Base-by-base conservation (phyloP, 345 rosid genomes). In the Erysimum cheiranthoides region DNA sequence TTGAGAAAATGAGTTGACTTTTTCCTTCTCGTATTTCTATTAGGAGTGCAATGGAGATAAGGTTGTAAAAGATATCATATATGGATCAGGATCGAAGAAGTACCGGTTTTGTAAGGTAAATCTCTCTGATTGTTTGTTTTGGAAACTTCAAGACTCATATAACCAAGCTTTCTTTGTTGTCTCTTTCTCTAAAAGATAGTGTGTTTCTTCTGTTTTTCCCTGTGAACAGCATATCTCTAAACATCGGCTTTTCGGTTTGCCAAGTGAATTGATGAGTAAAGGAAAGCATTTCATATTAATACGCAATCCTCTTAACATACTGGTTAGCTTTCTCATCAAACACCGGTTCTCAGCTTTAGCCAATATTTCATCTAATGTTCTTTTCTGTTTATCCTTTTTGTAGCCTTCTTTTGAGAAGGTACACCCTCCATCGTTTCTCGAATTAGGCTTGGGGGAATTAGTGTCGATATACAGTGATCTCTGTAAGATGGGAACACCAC, bases 61-160 rank as follows among this genome's bases (percentile, higher is more conserved):
- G 84, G 89, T 93, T 53, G 88, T 90, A 46, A 86, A 88, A 2
- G 89, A 89, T 31, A 65, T 86, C 73, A 89, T 93, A 61, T 88
- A 61, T 61, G 87, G 92, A 80, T 89, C 90, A 8, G 90, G 95
- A 69, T 78, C 70, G 34, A 91, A 84, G 79, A 90, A 80, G 78
- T 93, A 84, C 68, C 89, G 93, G 18, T 93, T 38, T 38, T 93
- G 98, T 79, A 93, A 93, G 98, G 98, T 93, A 84, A 30, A 10
- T 0, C 17, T 35, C 49, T 31, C 43, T 61, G 8, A 3, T 42
- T 68, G 2, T 14, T 49, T 7, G 32, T 56, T 51, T 51, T 38
- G 0, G 0, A 53, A 68, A 47, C 49, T 69, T 61, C 25, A 32
- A 30, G 36, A 18, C 16, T 10, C 61, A 34, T 71, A n/a, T 51